Conservation (phyloP, 2,329 filamentous ascomycete genomes). For the Colletotrichum neosansevieriae region DNA sequence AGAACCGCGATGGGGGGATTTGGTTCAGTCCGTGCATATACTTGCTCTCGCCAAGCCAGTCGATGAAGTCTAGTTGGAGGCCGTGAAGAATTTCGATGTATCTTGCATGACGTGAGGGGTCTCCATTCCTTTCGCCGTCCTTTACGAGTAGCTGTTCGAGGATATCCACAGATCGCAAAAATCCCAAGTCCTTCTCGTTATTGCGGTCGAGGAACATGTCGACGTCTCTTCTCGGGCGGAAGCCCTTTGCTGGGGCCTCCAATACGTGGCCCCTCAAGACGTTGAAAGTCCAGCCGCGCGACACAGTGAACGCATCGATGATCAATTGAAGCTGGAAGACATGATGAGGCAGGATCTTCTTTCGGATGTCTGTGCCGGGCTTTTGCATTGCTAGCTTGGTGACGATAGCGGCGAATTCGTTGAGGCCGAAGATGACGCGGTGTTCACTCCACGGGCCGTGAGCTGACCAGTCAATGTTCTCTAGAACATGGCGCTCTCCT, state of each 20-base stretch:
- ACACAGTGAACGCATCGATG: conserved; percentile 59
- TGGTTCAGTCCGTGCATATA: conserved; percentile 3
- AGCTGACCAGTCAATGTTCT: conserved; percentile 17
- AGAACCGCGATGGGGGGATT: conserved; percentile 57
- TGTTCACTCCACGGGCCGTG: not conserved
- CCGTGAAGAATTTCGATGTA: not conserved
- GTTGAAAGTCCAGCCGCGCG: conserved; percentile 56
- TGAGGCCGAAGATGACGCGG: conserved; percentile 57
- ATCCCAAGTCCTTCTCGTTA: conserved; percentile 41
- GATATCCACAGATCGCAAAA: not conserved
- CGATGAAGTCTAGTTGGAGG: not conserved
- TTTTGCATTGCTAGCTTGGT: conserved; percentile 61
- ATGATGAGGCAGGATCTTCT: conserved; percentile 58
- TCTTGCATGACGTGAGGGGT: not conserved
- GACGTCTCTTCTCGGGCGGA: conserved; percentile 55
- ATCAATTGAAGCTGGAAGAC: conserved; percentile 65
- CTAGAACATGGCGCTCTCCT: conserved; percentile 47
- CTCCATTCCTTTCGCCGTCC: not conserved
- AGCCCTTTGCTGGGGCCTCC: conserved; percentile 48
- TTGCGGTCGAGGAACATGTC: conserved; percentile 57
- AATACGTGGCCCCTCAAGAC: conserved; percentile 52
- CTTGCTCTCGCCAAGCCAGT: not conserved
- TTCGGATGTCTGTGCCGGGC: conserved; percentile 50
- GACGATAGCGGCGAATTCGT: conserved; percentile 58
- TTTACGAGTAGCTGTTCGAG: not conserved